Evolutionary conservation across 148 eudicot genomes (phyloP).

Genomic region (Camellia lanceoleosa): DNA sequence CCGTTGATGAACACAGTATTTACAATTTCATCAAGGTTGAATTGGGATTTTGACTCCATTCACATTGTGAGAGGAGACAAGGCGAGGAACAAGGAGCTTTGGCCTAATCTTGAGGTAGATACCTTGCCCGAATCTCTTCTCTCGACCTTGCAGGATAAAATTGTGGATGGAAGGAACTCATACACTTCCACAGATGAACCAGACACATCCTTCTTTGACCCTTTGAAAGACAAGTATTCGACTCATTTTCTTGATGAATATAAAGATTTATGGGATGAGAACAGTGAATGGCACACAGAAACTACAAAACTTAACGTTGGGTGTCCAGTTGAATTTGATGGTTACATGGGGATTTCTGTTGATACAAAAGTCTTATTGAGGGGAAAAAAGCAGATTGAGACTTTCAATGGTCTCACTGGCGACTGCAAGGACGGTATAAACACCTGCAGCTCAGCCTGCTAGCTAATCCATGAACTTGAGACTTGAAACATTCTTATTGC

Average conservation of each 20-base stretch:
- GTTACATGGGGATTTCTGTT: slow-evolving; percentile 84
- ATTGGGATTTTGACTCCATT: slow-evolving; percentile 87
- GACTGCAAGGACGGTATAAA: slow-evolving; percentile 95
- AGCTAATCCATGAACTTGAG: slow-evolving; percentile 16
- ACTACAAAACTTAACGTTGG: slow-evolving; percentile 68
- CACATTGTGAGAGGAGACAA: slow-evolving; percentile 85
- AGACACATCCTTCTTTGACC: slow-evolving; percentile 61
- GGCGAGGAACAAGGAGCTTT: slow-evolving; percentile 61
- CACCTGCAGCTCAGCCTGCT: slow-evolving; percentile 47
- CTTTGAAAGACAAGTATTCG: slow-evolving; percentile 77
- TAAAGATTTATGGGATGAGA: slow-evolving; percentile 75
- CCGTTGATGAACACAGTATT: slow-evolving; percentile 81
- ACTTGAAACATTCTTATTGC: slow-evolving; percentile 2
- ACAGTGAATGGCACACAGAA: slow-evolving; percentile 78
- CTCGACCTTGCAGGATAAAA: slow-evolving; percentile 49
- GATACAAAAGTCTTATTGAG: slow-evolving; percentile 87
- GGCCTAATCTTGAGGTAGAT: slow-evolving; percentile 87
- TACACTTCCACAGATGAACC: slow-evolving; percentile 74
- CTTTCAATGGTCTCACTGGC: slow-evolving; percentile 81
- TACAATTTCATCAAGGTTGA: slow-evolving; percentile 60
- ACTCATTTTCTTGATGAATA: slow-evolving; percentile 85
- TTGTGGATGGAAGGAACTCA: slow-evolving; percentile 71
- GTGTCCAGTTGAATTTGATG: slow-evolving; percentile 77
- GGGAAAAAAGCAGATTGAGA: slow-evolving; percentile 87
- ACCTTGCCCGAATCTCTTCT: slow-evolving; percentile 73